These are phyloP conservation scores for Byssochlamys sp. DNA, from an alignment of 2,329 filamentous ascomycete genomes.

Conservation along the genomic window DNA sequence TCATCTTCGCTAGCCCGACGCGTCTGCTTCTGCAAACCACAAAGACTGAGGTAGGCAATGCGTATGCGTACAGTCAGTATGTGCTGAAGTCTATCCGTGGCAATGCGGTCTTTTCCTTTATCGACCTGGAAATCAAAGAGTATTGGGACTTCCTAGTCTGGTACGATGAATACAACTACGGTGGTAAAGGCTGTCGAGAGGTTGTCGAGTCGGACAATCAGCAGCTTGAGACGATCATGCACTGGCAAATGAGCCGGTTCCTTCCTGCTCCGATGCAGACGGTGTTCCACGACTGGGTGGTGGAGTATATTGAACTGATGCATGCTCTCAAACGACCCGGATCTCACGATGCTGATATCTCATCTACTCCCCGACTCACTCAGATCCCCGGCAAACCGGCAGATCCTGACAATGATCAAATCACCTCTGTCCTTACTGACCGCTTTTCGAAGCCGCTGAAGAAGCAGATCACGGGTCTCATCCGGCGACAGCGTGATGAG, in stretches of 20 bases:
- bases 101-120: constrained; percentile 91
- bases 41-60: constrained; percentile 92
- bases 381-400: constrained; percentile 52
- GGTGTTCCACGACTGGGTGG: constrained; percentile 81
- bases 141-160: constrained; percentile 99
- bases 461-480: constrained; percentile 73
- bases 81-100: constrained; percentile 94
- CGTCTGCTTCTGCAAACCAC: constrained; percentile 87
- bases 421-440: constrained; percentile 63
- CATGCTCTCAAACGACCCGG: constrained; percentile 67
- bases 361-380: constrained; percentile 51
- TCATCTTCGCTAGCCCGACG: constrained; percentile 88
- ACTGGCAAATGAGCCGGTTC: constrained; percentile 93
- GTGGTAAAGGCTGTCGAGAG: constrained; percentile 79
- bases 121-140: constrained; percentile 93
- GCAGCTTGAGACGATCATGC: constrained; percentile 82
- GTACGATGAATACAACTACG: constrained; percentile 99
- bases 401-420: constrained; percentile 51
- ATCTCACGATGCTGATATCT: constrained; percentile 42
- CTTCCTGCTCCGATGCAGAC: constrained; percentile 70
- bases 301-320: constrained; percentile 93
- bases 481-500: constrained; percentile 77
- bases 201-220: constrained; percentile 69
- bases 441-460: constrained; percentile 80
- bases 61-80: constrained; percentile 93